These are phyloP conservation scores for Nannochloris sp. DNA, from an alignment of 139 green algal species.

Conservation along the genomic window DNA sequence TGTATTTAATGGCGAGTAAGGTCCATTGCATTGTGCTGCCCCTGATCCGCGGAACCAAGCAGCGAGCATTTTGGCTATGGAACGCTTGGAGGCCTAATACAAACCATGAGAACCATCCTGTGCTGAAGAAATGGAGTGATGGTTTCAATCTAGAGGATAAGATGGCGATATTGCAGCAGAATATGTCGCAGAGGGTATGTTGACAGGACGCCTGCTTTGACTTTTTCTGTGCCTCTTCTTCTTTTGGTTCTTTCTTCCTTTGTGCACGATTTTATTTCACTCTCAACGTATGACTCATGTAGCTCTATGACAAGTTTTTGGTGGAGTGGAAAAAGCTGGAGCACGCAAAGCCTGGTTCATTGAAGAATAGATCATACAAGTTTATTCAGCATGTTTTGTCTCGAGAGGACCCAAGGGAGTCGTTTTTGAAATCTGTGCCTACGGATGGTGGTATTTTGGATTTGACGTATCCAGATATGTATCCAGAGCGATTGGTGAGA, in stretches of 20 bases:
- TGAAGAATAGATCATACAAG: constrained; percentile 29
- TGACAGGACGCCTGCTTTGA: background rate
- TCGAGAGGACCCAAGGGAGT: constrained; percentile 42
- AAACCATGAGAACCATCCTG: background rate
- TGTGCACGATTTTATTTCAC: background rate
- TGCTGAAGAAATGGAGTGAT: constrained; percentile 7
- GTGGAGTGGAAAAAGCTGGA: constrained; percentile 41
- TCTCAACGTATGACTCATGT: background rate
- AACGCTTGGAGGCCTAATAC: constrained; percentile 12
- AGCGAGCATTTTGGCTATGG: constrained; percentile 35
- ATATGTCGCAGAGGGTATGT: background rate
- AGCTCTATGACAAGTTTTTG: constrained; percentile 6
- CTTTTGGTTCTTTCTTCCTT: background rate
- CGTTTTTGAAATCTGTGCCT: constrained; percentile 48
- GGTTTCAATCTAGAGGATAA: constrained; percentile 25
- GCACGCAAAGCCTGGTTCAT: constrained; percentile 19
- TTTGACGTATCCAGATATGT: constrained; percentile 32
- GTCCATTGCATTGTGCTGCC: constrained; percentile 22
- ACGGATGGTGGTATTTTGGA: constrained; percentile 16
- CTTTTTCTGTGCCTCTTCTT: background rate
- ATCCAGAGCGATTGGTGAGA: constrained; percentile 39
- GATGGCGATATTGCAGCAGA: constrained; percentile 5
- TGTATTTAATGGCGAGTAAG: no score
- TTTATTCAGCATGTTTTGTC: constrained; percentile 37
- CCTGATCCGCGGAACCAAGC: constrained; percentile 1